Evolutionary conservation across 345 rosid genomes (phyloP).

Genomic region (Conringia planisiliqua): DNA sequence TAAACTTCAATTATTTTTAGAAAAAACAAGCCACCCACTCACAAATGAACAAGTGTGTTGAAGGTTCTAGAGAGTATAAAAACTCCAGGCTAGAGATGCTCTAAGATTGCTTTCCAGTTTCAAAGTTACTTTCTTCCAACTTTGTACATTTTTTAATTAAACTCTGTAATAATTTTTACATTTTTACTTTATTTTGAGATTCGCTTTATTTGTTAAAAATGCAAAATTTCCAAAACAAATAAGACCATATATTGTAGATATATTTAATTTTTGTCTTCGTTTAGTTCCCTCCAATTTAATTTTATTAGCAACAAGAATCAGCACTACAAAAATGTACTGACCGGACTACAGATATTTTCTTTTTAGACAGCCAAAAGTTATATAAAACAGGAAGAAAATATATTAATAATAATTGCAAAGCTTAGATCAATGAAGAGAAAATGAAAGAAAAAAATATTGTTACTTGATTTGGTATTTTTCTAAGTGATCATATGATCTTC

Average conservation of each 20-base stretch:
- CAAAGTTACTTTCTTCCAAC: no score
- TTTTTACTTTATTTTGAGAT: no score
- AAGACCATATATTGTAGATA: neutral
- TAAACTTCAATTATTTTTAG: no score
- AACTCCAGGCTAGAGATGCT: no score
- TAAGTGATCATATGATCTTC: conserved; percentile 42
- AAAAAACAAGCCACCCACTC: no score
- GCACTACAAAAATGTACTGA: neutral
- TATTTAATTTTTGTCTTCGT: neutral
- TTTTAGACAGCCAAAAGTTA: neutral
- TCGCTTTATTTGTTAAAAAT: neutral
- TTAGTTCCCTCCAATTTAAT: neutral
- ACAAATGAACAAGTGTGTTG: no score
- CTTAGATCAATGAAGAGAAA: neutral
- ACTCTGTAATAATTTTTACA: no score
- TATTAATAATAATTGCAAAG: neutral
- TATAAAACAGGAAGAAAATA: neutral
- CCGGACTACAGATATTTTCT: neutral
- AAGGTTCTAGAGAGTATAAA: no score
- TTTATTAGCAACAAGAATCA: neutral
- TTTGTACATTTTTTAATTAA: no score
- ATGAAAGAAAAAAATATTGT: conserved; percentile 1
- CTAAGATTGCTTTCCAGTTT: no score
- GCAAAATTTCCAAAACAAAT: neutral
- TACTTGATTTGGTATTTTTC: neutral